Conservation (phyloP, 2,329 filamentous ascomycete genomes). For the Rhexocercosporidium sp. region DNA sequence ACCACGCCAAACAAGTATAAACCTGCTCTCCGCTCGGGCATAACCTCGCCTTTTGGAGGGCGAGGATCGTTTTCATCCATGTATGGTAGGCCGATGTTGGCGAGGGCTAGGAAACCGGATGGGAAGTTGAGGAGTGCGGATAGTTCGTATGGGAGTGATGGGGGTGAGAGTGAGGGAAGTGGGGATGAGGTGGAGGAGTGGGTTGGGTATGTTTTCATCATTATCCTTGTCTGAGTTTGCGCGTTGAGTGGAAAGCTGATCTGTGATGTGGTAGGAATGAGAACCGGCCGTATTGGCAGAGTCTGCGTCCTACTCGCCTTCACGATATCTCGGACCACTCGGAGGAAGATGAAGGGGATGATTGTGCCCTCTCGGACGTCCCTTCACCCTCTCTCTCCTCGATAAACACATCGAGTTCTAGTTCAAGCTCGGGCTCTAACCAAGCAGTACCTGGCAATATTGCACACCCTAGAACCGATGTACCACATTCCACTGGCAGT, state of each 20-base stretch:
- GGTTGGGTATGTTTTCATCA: not conserved
- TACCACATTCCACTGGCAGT: not conserved
- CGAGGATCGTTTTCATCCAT: constrained; percentile 12
- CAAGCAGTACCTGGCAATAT: not conserved
- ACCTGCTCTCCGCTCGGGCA: constrained; percentile 4
- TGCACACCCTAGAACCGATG: not conserved
- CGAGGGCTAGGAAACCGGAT: constrained; percentile 6
- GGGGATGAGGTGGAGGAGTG: not conserved
- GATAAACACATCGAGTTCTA: not conserved
- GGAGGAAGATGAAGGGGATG: constrained; percentile 12
- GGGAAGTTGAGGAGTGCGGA: constrained; percentile 18
- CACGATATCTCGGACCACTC: constrained; percentile 16
- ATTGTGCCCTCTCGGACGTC: constrained; percentile 9
- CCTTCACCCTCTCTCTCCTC: not conserved
- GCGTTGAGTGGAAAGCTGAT: not conserved
- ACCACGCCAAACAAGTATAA: constrained; percentile 19
- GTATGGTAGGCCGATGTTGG: constrained; percentile 7
- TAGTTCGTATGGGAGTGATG: constrained; percentile 19
- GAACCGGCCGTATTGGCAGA: not conserved
- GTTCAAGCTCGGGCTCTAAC: not conserved
- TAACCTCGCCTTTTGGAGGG: constrained; percentile 9
- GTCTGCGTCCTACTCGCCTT: constrained; percentile 5
- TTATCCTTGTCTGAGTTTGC: too few relatives aligned
- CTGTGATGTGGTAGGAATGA: not conserved
- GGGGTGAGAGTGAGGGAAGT: constrained; percentile 2